Conservation (phyloP, 1,139 yeast species). For the Wickerhamomyces sp. region DNA sequence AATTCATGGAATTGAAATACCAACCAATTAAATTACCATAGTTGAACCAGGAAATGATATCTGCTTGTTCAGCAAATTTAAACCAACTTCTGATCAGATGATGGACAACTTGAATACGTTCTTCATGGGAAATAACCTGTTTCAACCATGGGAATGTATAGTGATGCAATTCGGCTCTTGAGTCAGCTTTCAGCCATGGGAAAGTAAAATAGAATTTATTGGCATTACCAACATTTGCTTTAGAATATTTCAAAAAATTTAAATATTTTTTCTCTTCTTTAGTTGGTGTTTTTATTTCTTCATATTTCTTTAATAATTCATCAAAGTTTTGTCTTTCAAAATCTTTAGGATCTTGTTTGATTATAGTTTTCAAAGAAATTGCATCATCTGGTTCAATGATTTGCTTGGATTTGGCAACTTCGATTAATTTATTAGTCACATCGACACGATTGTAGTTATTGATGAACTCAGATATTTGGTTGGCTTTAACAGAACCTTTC, state of each 20-base stretch:
- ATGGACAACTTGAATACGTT: slow-evolving; percentile 45
- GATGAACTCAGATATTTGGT: not conserved
- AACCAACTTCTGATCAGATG: slow-evolving; percentile 56
- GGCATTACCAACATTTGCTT: slow-evolving; percentile 14
- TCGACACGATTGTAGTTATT: not conserved
- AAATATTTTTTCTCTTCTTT: slow-evolving; percentile 21
- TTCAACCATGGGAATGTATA: slow-evolving; percentile 44
- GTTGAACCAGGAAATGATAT: slow-evolving; percentile 52
- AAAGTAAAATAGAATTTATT: slow-evolving; percentile 36
- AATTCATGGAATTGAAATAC: slow-evolving; percentile 58
- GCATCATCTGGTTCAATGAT: not conserved
- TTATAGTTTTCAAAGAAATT: not conserved
- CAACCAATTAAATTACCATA: slow-evolving; percentile 64
- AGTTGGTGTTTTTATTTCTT: slow-evolving; percentile 12
- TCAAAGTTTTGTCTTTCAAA: slow-evolving; percentile 18
- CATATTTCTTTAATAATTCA: slow-evolving; percentile 10
- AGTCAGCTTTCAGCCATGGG: slow-evolving; percentile 41
- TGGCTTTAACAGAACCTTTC: not conserved
- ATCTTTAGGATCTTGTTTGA: slow-evolving; percentile 10
- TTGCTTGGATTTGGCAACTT: not conserved
- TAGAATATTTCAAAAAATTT: slow-evolving; percentile 21
- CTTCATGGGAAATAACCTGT: slow-evolving; percentile 36
- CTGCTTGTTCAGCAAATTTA: slow-evolving; percentile 45
- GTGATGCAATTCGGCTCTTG: slow-evolving; percentile 42
- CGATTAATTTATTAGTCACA: not conserved